Base-by-base conservation (phyloP, 805 yeast genomes). In the Myxozyma udenii region DNA sequence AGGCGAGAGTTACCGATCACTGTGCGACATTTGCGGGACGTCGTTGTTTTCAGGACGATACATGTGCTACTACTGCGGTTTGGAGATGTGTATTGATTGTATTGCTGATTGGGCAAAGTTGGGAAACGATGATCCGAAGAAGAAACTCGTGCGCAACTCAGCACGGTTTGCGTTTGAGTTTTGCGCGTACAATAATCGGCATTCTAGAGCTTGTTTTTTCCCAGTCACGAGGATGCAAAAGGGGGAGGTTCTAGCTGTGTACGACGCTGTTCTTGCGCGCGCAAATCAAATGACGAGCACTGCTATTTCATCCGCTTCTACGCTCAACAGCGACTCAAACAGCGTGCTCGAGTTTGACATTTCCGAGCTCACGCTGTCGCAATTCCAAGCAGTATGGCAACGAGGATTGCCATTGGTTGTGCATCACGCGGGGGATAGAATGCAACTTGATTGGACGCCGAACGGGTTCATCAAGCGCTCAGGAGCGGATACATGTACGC, bases 51-150 rank as follows among this genome's bases (percentile, higher is more conserved):
- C 55, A 3, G 58, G 58, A 4, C 32, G 54, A 7, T 46, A 23
- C 38, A 53, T 55, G 57, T 55, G 60, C 43, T 55, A 45, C 44
- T 48, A 19, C 49, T 55, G 60, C 32, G 60, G 60, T 14, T 51
- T 53, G 24, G 60, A 55, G 26, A 49, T 55, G 54, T 55, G 60
- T 23, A 21, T 53, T 6, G 60, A 49, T 12, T 55, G 60, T 36
- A 39, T 24, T 23, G 43, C 37, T 16, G 58, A 53, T 35, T 55
- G 60, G 60, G 21, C n/a, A 19, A 41, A 30, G 14, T 46, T 53
- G 18, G 54, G 54, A 18, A 46, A 32, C 14, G 53, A 48, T 16
- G 25, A 43, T 11, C 2, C 40, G 22, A 24, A 38, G 23, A 38
- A 44, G 7, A 48, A 45, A n/a, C 46, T 46, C n/a, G 54, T 48